These are phyloP conservation scores for Exophiala lecanii-corni DNA, from an alignment of 2,329 filamentous ascomycete genomes.

Conservation along the genomic window DNA sequence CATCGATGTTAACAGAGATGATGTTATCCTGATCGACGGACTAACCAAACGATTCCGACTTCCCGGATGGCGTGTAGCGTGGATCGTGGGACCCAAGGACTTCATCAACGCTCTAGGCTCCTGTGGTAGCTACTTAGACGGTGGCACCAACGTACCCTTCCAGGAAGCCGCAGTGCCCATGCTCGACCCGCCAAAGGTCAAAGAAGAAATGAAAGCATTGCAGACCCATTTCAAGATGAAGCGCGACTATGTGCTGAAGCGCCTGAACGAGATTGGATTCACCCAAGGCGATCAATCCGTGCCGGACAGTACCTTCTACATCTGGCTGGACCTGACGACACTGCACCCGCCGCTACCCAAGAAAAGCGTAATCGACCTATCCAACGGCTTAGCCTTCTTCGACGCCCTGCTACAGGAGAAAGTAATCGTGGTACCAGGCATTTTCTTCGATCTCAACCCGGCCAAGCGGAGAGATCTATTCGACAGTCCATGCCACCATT, in stretches of 20 bases:
- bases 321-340: constrained; percentile 63
- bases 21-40: constrained; percentile 91
- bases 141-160: constrained; percentile 90
- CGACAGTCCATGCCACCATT: constrained; percentile 90
- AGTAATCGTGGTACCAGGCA: constrained; percentile 93
- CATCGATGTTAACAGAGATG: constrained; percentile 77
- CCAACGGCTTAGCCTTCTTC: constrained; percentile 95
- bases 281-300: constrained; percentile 62
- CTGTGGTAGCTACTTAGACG: constrained; percentile 90
- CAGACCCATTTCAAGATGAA: constrained; percentile 89
- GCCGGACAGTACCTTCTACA: constrained; percentile 91
- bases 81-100: constrained; percentile 93
- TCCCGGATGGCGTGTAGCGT: constrained; percentile 93
- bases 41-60: constrained; percentile 95
- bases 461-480: constrained; percentile 85
- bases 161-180: constrained; percentile 89
- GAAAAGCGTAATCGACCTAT: constrained; percentile 62
- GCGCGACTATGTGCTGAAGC: constrained; percentile 80
- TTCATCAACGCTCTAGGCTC: constrained; percentile 91
- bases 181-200: constrained; percentile 80
- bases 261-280: constrained; percentile 83
- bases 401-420: constrained; percentile 88
- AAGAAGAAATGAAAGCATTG: constrained; percentile 80
- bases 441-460: constrained; percentile 97
- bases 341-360: constrained; percentile 51